Evolutionary conservation across 257 asterid species (phyloP).

Genomic region (Paulownia fortunei): DNA sequence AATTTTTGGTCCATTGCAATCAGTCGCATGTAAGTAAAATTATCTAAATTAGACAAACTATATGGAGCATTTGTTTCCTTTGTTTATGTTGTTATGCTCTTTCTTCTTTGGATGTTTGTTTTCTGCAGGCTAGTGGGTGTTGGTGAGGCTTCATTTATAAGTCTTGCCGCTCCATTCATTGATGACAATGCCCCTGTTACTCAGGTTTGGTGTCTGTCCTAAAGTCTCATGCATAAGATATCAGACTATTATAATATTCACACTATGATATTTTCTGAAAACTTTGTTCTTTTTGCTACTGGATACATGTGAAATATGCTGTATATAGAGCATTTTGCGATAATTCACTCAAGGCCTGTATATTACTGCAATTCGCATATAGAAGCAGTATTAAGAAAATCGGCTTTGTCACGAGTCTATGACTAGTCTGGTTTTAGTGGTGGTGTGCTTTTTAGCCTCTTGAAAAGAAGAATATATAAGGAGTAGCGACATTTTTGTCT

Average conservation of each 20-base stretch:
- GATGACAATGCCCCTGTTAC: conserved; percentile 94
- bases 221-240: conserved; percentile 11
- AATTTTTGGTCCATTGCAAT: conserved; percentile 82
- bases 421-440: background rate
- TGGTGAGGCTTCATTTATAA: conserved; percentile 97
- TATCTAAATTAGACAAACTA: background rate
- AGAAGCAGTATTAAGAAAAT: conserved; percentile 6
- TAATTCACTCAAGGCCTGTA: conserved; percentile 15
- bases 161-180: conserved; percentile 98
- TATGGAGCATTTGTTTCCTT: conserved; percentile 23
- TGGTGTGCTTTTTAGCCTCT: background rate
- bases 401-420: conserved; percentile 3
- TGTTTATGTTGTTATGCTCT: background rate
- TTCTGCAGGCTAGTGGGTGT: conserved; percentile 91
- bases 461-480: background rate
- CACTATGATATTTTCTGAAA: background rate
- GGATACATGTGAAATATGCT: conserved; percentile 1
- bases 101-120: conserved; percentile 23
- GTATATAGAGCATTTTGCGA: conserved; percentile 15
- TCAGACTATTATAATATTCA: conserved; percentile 15
- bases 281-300: conserved; percentile 4
- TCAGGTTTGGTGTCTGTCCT: conserved; percentile 57
- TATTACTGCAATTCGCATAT: conserved; percentile 11
- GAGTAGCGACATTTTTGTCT: background rate
- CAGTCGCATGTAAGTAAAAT: conserved; percentile 80